A percentile compares a stretch with the other conserved stretches of the same genome.
Evolutionary conservation across 2,329 filamentous ascomycete genomes (phyloP).

Genomic region (Massarina eburnea): DNA sequence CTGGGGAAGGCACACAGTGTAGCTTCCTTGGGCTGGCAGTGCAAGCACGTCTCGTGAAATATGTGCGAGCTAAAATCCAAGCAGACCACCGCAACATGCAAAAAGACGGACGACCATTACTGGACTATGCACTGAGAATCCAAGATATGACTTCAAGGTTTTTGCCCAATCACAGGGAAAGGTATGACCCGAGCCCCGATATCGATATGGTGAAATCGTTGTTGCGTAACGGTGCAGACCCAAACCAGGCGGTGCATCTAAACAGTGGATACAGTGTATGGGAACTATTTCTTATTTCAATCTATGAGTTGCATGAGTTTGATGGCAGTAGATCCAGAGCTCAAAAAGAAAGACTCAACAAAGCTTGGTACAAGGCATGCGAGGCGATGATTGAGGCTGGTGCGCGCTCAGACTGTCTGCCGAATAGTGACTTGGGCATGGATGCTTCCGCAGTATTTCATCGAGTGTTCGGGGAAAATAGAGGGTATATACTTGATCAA

Average conservation of each 20-base stretch:
- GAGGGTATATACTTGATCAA: not conserved
- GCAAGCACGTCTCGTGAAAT: slow-evolving; percentile 11
- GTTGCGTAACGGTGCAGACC: slow-evolving; percentile 8
- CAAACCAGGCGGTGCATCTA: slow-evolving; percentile 12
- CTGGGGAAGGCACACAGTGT: slow-evolving; percentile 5
- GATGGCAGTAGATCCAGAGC: too few species aligned
- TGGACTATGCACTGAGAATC: slow-evolving; percentile 17
- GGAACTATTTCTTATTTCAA: slow-evolving; percentile 10
- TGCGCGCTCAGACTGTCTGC: slow-evolving; percentile 3
- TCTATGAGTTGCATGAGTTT: not conserved
- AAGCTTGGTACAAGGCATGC: slow-evolving; percentile 4
- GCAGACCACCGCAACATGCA: not conserved
- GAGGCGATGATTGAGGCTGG: slow-evolving; percentile 5
- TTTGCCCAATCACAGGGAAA: slow-evolving; percentile 9
- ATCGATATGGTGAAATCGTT: slow-evolving; percentile 14
- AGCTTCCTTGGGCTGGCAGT: slow-evolving; percentile 13
- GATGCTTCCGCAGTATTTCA: not conserved
- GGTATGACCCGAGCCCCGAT: slow-evolving; percentile 10
- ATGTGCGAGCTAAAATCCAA: slow-evolving; percentile 11
- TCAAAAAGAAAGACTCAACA: not conserved
- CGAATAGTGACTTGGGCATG: not conserved
- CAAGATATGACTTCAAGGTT: not conserved
- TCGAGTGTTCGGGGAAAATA: not conserved
- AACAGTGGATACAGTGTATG: slow-evolving; percentile 12
- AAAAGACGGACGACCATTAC: slow-evolving; percentile 10